Conservation (phyloP, 495 filamentous ascomycete genomes). For the Aspergillus mulundensis region DNA sequence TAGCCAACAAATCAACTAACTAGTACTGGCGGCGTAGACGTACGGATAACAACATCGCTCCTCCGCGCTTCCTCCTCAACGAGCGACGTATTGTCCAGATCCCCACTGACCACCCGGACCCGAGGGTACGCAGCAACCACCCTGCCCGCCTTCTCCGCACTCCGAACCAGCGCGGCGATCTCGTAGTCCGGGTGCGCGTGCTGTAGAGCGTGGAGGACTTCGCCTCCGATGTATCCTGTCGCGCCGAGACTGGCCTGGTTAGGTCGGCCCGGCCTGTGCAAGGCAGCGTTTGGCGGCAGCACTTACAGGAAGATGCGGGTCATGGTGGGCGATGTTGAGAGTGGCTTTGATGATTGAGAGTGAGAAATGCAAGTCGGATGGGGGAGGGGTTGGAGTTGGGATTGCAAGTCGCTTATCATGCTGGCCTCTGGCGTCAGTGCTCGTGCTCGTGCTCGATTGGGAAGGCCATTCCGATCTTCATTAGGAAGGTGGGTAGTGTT, state of each 20-base stretch:
- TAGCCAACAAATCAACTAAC: too few relatives aligned
- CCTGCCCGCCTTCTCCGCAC: conserved; percentile 52
- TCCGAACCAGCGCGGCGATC: conserved; percentile 56
- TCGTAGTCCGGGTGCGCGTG: conserved; percentile 57
- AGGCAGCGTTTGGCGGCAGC: not conserved
- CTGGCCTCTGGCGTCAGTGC: not conserved
- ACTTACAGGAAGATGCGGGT: not conserved
- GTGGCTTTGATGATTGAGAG: not conserved
- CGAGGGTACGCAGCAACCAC: conserved; percentile 48
- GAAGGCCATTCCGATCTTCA: not conserved
- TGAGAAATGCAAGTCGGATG: not conserved
- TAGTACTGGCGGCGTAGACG: conserved; percentile 18
- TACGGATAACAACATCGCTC: conserved; percentile 47
- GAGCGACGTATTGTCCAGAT: conserved; percentile 30
- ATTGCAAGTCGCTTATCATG: not conserved
- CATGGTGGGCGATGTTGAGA: not conserved
- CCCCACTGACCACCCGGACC: conserved; percentile 41
- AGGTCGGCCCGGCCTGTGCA: not conserved
- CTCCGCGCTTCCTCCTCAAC: conserved; percentile 40
- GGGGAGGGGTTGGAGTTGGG: not conserved
- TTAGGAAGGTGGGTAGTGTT: too few relatives aligned
- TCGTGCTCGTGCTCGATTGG: not conserved
- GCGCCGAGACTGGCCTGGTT: conserved; percentile 40
- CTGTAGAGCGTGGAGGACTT: conserved; percentile 52
- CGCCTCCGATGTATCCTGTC: conserved; percentile 67